A percentile compares a stretch with the other conserved stretches of the same genome.
These are phyloP conservation scores for Blechomonas ayalai DNA, from an alignment of 208 protist genomes.

Conservation along the genomic window DNA sequence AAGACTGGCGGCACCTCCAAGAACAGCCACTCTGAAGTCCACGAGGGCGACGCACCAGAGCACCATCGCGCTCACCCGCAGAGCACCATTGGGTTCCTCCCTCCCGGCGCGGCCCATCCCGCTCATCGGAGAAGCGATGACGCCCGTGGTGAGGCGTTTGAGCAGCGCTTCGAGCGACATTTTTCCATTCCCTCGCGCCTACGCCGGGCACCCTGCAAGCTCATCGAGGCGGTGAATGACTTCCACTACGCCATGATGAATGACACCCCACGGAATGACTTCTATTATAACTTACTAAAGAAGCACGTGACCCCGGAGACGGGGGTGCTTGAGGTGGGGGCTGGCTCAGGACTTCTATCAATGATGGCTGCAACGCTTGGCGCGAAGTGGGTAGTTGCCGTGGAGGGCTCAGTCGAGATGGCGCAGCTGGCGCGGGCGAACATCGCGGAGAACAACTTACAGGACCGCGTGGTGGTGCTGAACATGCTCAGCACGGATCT, in stretches of 20 bases:
- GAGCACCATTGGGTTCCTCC: constrained; percentile 34
- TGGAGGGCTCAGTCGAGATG: constrained; percentile 86
- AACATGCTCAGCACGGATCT: constrained; percentile 89
- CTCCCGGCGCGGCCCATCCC: constrained; percentile 27
- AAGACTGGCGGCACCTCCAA: too few species aligned
- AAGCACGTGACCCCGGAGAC: constrained; percentile 72
- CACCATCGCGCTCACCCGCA: constrained; percentile 7
- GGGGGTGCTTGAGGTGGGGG: constrained; percentile 89
- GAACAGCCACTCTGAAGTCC: neutral
- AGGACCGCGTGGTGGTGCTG: constrained; percentile 66
- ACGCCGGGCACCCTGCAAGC: constrained; percentile 33
- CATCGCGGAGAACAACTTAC: constrained; percentile 65
- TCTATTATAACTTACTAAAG: constrained; percentile 82
- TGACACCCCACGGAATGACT: constrained; percentile 80
- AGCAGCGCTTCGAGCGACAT: constrained; percentile 61
- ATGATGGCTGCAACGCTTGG: constrained; percentile 88
- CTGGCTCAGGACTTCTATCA: constrained; percentile 84
- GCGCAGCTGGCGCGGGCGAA: constrained; percentile 67
- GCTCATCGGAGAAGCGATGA: constrained; percentile 9
- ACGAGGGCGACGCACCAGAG: neutral
- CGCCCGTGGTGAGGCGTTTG: constrained; percentile 29
- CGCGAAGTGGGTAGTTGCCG: constrained; percentile 87
- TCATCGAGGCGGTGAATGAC: constrained; percentile 91
- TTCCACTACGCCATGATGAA: constrained; percentile 94
- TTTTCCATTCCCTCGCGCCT: constrained; percentile 70